Evolutionary conservation across 139 green algal species (phyloP).

Genomic region (Chlorella vulgaris): DNA sequence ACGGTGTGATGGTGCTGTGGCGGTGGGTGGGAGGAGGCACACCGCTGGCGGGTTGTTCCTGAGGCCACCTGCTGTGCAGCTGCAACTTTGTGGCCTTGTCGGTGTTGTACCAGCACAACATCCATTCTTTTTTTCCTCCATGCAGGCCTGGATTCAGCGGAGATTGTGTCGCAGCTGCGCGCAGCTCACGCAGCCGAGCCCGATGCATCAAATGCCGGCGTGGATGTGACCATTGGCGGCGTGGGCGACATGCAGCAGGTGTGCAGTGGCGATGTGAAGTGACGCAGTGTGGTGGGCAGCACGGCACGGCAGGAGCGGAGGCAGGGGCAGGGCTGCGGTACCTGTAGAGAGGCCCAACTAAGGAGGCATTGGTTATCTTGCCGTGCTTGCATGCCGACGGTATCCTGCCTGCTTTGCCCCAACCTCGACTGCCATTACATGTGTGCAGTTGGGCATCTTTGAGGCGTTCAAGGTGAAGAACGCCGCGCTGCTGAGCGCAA

Average conservation of each 20-base stretch:
- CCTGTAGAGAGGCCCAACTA: no score
- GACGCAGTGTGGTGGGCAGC: background rate
- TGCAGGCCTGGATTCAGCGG: conserved; percentile 76
- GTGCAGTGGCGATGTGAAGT: background rate
- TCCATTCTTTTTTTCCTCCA: background rate
- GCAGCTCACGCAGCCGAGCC: conserved; percentile 72
- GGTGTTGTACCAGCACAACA: background rate
- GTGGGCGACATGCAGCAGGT: conserved; percentile 69
- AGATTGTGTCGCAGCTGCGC: conserved; percentile 88
- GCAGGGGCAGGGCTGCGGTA: no score
- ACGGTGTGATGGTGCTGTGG: no score
- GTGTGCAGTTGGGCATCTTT: conserved; percentile 72
- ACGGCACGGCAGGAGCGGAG: background rate
- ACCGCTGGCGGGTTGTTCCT: no score
- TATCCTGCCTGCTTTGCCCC: background rate
- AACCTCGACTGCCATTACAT: conserved; percentile 27
- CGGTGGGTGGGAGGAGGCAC: no score
- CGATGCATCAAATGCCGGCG: conserved; percentile 58
- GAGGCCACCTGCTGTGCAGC: background rate
- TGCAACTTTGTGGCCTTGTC: background rate
- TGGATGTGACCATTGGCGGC: conserved; percentile 82
- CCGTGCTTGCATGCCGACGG: no score
- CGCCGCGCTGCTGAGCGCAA: conserved; percentile 88
- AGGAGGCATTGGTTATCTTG: no score
- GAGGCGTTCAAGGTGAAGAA: conserved; percentile 85